These are phyloP conservation scores for Suillus ampliporus DNA, from an alignment of 768 basidiomycete species.

Conservation along the genomic window DNA sequence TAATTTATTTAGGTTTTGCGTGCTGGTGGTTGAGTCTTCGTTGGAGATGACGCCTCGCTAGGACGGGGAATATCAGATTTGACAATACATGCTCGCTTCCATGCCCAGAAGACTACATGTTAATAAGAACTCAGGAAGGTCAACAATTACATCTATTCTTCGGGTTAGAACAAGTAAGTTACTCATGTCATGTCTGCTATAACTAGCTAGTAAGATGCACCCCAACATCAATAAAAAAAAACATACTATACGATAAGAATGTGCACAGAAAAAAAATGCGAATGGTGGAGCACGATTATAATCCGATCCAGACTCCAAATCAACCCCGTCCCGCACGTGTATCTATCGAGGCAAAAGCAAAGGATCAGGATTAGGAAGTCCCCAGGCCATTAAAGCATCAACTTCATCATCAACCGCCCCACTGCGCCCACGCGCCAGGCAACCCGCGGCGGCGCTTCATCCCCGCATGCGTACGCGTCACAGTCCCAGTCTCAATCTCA, in stretches of 20 bases:
- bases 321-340: neutral
- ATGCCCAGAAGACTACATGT: no score
- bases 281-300: neutral
- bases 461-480: constrained; percentile 19
- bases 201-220: neutral
- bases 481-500: constrained; percentile 15
- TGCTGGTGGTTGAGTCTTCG: neutral
- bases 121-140: no score
- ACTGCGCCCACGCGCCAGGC: constrained; percentile 41
- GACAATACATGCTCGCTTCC: neutral
- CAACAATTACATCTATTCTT: constrained; percentile 8
- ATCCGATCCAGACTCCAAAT: neutral
- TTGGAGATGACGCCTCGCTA: neutral
- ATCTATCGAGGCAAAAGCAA: neutral
- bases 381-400: neutral
- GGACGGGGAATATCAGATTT: no score
- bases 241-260: neutral
- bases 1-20: neutral
- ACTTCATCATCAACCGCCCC: constrained; percentile 23
- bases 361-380: neutral
- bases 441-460: constrained; percentile 39
- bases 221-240: constrained; percentile 2
- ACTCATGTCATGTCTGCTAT: no score
- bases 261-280: neutral
- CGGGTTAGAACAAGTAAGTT: constrained; percentile 4